These are phyloP conservation scores for Aspergillus persii DNA, from an alignment of 2,329 filamentous ascomycete genomes.

Conservation along the genomic window DNA sequence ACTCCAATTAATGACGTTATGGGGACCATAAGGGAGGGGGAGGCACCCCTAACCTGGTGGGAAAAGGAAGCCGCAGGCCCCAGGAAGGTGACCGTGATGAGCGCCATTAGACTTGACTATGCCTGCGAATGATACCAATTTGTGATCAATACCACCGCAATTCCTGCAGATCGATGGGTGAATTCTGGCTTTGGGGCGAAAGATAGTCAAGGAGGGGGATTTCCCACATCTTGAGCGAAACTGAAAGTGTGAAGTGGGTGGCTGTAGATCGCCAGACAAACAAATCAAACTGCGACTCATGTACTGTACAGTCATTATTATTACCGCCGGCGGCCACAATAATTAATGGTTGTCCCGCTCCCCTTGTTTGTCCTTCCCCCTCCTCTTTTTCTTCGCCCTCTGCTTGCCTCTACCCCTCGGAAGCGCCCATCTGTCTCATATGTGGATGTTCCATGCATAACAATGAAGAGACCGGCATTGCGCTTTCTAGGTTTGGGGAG, in stretches of 20 bases:
- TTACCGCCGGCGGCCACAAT: too few species aligned
- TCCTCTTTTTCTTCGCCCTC: not conserved
- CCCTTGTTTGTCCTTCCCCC: not conserved
- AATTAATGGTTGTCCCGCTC: too few species aligned
- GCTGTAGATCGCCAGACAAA: constrained; percentile 15
- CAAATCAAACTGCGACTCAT: constrained; percentile 19
- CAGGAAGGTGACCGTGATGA: constrained; percentile 52
- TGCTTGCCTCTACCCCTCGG: not conserved
- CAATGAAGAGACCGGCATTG: not conserved
- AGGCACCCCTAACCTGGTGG: constrained; percentile 56
- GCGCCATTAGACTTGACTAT: constrained; percentile 16
- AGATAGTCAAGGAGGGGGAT: not conserved
- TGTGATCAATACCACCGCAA: not conserved
- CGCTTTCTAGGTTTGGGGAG: not conserved
- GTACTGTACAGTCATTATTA: too few species aligned
- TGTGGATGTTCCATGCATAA: not conserved
- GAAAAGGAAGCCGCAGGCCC: constrained; percentile 67
- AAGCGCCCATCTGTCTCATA: not conserved
- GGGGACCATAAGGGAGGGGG: constrained; percentile 15
- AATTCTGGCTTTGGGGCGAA: not conserved
- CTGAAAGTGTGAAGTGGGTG: not conserved
- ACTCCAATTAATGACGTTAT: constrained; percentile 16
- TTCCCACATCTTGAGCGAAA: not conserved
- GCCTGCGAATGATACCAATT: not conserved
- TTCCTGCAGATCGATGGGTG: not conserved